These are phyloP conservation scores for Balamuthia mandrillaris DNA, from an alignment of 208 protist genomes.

Conservation along the genomic window DNA sequence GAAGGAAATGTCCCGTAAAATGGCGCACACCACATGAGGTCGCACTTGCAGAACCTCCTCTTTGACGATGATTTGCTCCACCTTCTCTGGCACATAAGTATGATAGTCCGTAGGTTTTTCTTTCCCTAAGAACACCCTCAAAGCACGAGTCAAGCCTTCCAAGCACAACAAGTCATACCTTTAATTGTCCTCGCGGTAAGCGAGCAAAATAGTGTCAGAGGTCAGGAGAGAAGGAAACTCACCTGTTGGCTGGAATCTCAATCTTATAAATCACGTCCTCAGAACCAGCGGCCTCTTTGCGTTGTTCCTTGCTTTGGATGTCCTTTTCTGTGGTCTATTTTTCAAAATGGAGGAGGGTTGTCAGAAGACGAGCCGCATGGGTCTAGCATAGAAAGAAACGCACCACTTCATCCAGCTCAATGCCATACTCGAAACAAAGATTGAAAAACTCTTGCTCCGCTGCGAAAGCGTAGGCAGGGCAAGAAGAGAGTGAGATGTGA, in stretches of 20 bases:
- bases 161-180: too few species aligned
- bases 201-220: neutral
- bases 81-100: neutral
- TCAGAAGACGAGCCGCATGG: neutral
- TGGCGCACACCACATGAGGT: conserved; percentile 94
- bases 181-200: too few species aligned
- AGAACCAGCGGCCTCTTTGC: conserved; percentile 39
- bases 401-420: conserved; percentile 96
- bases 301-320: conserved; percentile 85
- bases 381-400: neutral
- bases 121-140: neutral
- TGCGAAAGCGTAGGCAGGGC: too few species aligned
- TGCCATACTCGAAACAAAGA: conserved; percentile 95
- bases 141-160: neutral
- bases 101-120: neutral
- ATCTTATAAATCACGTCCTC: conserved; percentile 95
- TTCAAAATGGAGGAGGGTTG: too few species aligned
- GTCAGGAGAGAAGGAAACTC: conserved; percentile 63
- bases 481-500: too few species aligned
- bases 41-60: conserved; percentile 80
- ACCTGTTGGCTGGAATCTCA: conserved; percentile 96
- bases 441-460: conserved; percentile 90
- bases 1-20: conserved; percentile 94
- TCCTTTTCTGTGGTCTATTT: conserved; percentile 86
- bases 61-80: conserved; percentile 59